Conservation (phyloP, 768 basidiomycete genomes). For the Pulveroboletus sp. region DNA sequence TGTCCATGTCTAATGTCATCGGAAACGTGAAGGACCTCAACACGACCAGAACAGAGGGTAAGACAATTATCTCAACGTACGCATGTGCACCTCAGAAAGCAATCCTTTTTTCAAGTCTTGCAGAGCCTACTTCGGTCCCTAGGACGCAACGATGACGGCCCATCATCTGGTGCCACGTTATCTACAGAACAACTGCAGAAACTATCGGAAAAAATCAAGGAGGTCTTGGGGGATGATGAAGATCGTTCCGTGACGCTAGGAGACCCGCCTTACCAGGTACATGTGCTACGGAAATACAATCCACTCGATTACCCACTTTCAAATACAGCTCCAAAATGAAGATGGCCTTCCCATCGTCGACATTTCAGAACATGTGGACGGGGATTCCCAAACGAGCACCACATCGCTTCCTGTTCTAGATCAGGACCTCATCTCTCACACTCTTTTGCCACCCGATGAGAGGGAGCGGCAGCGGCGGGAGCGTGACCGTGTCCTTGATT, state of each 20-base stretch:
- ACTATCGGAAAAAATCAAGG: slow-evolving; percentile 57
- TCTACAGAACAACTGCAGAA: slow-evolving; percentile 48
- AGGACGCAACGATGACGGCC: slow-evolving; percentile 14
- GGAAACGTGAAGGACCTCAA: slow-evolving; percentile 26
- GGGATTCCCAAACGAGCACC: slow-evolving; percentile 16
- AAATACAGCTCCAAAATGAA: slow-evolving; percentile 61
- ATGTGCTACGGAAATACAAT: slow-evolving; percentile 22
- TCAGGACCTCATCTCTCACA: slow-evolving; percentile 45
- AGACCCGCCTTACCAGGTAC: slow-evolving; percentile 65
- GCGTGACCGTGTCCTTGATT: slow-evolving; percentile 62
- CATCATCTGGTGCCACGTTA: slow-evolving; percentile 26
- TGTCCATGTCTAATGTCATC: slow-evolving; percentile 25
- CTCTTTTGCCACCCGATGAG: slow-evolving; percentile 43
- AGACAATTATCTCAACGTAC: slow-evolving; percentile 14
- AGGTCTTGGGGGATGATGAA: slow-evolving; percentile 47
- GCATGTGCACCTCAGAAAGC: slow-evolving; percentile 6
- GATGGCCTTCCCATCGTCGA: slow-evolving; percentile 81
- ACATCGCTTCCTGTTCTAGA: slow-evolving; percentile 32
- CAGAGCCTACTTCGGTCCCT: slow-evolving; percentile 40
- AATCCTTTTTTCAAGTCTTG: slow-evolving; percentile 29
- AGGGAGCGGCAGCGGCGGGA: slow-evolving; percentile 53
- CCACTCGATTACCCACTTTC: slow-evolving; percentile 19
- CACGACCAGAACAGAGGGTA: slow-evolving; percentile 37
- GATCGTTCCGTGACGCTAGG: slow-evolving; percentile 36
- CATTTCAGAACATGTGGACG: slow-evolving; percentile 57